Base-by-base conservation (phyloP, 345 rosid genomes). In the Acer yangbiense region DNA sequence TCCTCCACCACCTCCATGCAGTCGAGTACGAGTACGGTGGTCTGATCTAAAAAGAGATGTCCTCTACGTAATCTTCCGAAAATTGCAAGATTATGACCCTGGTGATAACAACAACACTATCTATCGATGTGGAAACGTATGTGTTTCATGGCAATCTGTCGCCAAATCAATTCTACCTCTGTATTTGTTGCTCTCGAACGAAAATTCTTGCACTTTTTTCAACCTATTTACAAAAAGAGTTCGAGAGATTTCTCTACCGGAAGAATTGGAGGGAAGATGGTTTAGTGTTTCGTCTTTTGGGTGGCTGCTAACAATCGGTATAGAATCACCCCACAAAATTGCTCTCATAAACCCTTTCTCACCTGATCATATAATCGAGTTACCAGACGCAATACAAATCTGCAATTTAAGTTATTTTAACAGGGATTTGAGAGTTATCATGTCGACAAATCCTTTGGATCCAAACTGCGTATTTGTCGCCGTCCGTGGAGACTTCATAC, bases 111-210 rank as follows among this genome's bases (percentile, higher is more conserved):
- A 6, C 46, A 43, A 43, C 10, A 7, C 46, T 1, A 12, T 77
- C 20, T 13, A 43, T 50, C 62, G 69, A 18, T 69, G 79, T 16
- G 14, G 23, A 4, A 1, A 7, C 9, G 52, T 69, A 29, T 69
- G 69, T 18, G 46, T 44, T 60, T 69, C 74, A 27, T 77, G 79
- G 75, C 11, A 60, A 54, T n/a, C 18, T 0, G 79, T n/a, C 11
- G 74, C 68, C 2, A 20, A 20, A 2, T 10, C n/a, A 2, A n/a
- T 69, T 2, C 14, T 54, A 18, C 32, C 29, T 7, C 11, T 43
- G 21, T 61, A 8, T 61, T 1, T 21, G 55, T 61, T 25, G 12
- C 12, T 21, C 2, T n/a, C 25, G 8, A 20, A n/a, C 13, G 65
- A 21, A 61, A 25, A 61, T 4, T 6, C 65, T 1, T 13, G 50